Evolutionary conservation across 768 basidiomycete species (phyloP), one percentile per base, ranked within the genome.

Genomic region (Lactarius pseudohatsudake): DNA sequence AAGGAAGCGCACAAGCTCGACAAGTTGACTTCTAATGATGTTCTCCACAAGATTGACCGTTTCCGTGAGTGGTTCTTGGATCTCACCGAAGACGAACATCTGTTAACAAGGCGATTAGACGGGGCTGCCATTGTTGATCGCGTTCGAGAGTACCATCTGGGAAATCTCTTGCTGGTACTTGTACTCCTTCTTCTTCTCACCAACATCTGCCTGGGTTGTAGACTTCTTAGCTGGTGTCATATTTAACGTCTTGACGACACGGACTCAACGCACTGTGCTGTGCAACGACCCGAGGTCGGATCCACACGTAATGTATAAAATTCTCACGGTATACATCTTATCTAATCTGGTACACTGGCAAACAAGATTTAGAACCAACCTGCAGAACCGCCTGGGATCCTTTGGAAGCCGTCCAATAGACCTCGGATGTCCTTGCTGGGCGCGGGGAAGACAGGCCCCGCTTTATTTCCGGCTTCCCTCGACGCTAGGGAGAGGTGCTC

Each of bases 81-180:
- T 91, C 78, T 96, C 94, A 10, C 94, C 94, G 76, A 97, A 96
- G 54, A 97, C 96, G 74, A 96, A 97, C 93, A 97, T 94, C 93
- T 94, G 68, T 34, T 36, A 60, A 55, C 30, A 40, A 30, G 40
- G 61, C 53, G 60, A 28, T 54, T 60, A 36, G 47, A 16, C 30
- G 36, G 57, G 43, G 61, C 45, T 64, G 26, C 18, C 47, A 16
- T n/a, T n/a, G 15, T 36, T n/a, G 4, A 26, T 60, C 38, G 43
- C 18, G 22, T 41, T 16, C 45, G 28, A 30, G 26, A 10, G 69
- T 55, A 91, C 92, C 95, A 97, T 97, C 76, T 96, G 94, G 9
- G 92, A 91, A 32, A 97, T 97, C 77, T 97, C 95, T 67, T 90
- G 89, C 1, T 85, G 84, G 75, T 96, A 97, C 70, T 92, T 93